Conservation (phyloP, 768 basidiomycete species). For the Russula earlei region DNA sequence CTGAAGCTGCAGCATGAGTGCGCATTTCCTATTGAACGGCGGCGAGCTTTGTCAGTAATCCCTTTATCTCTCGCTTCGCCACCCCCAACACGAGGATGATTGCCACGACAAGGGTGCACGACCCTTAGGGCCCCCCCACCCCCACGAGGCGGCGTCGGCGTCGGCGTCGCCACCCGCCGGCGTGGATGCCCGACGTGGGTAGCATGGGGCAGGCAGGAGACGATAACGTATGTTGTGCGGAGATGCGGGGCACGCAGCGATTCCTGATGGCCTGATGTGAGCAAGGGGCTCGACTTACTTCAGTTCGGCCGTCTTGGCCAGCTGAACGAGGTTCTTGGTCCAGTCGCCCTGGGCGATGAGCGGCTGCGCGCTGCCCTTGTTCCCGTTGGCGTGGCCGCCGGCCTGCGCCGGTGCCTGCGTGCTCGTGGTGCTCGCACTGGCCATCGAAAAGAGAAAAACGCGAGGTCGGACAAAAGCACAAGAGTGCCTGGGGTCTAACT, state of each 20-base stretch:
- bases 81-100: neutral
- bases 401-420: constrained; percentile 17
- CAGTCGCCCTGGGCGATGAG: constrained; percentile 76
- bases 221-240: no score
- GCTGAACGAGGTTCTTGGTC: constrained; percentile 78
- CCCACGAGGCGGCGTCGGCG: no score
- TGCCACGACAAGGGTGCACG: neutral
- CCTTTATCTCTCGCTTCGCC: neutral
- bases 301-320: constrained; percentile 80
- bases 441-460: constrained; percentile 7
- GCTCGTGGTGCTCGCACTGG: constrained; percentile 16
- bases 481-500: constrained; percentile 14
- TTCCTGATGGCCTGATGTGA: no score
- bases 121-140: no score
- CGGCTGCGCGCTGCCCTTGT: constrained; percentile 4
- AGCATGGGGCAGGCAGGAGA: no score
- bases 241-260: no score
- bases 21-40: constrained; percentile 54
- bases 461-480: neutral
- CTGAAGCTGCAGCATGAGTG: constrained; percentile 72
- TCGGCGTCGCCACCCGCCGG: neutral
- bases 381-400: no score
- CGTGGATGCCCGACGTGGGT: neutral
- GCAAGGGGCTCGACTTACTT: constrained; percentile 45
- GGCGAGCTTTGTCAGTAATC: neutral